phyloP scores from a whole-genome alignment of 345 rosid species.

The Geranium brycei region DNA sequence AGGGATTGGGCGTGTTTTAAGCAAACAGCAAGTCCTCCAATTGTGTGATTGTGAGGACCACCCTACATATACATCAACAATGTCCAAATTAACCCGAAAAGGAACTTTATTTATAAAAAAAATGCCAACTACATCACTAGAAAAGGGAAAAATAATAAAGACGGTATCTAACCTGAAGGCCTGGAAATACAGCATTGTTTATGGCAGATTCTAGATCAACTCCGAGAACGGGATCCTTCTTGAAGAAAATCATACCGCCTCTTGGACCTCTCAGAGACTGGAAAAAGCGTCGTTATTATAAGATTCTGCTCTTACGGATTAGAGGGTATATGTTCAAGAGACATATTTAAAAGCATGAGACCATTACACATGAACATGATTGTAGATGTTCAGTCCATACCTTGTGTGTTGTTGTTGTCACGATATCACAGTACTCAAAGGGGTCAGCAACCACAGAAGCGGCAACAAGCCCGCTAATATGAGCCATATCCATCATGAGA shows the following conservation, averaged over 20 bases:
- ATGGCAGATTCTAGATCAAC: conserved; percentile 73
- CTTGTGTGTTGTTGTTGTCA: conserved; percentile 91
- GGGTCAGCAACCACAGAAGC: conserved; percentile 85
- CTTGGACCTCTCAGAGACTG: conserved; percentile 96
- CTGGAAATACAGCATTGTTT: conserved; percentile 93
- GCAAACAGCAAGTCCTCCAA: conserved; percentile 88
- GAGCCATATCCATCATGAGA: conserved; percentile 99
- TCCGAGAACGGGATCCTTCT: conserved; percentile 62
- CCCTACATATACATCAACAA: conserved; percentile 36
- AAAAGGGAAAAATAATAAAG: background rate
- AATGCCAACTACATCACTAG: background rate
- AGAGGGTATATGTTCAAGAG: background rate
- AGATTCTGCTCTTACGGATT: background rate
- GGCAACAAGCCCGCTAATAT: conserved; percentile 89
- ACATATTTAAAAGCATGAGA: too few species aligned
- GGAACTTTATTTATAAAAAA: background rate
- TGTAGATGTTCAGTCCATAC: conserved; percentile 16
- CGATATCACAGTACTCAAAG: conserved; percentile 79
- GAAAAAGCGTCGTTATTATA: conserved; percentile 4
- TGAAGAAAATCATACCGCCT: conserved; percentile 98
- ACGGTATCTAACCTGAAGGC: conserved; percentile 53
- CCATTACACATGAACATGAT: background rate
- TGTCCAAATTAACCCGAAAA: background rate
- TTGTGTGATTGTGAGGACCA: conserved; percentile 95
- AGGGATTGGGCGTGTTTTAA: conserved; percentile 70